These are phyloP conservation scores for Gliomastix tumulicola DNA, from an alignment of 2,329 filamentous ascomycete species.

Conservation along the genomic window DNA sequence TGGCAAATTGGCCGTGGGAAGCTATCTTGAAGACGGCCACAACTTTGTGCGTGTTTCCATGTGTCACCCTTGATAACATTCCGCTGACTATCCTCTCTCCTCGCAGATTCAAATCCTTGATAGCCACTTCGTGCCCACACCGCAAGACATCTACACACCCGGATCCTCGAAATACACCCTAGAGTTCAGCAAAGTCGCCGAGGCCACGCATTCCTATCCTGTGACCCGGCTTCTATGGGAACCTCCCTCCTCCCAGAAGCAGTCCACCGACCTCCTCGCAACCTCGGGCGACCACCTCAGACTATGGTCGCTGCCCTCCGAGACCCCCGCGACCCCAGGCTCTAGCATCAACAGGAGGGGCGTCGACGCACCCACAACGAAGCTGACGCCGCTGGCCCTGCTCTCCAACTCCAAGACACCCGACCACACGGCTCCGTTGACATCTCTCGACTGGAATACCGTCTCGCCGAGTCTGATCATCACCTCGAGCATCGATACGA, in stretches of 20 bases:
- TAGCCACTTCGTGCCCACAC: conserved; percentile 68
- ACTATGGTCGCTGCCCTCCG: conserved; percentile 82
- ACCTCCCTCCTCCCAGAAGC: conserved; percentile 88
- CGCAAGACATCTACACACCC: conserved; percentile 60
- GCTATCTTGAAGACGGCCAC: conserved; percentile 95
- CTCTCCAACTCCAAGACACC: conserved; percentile 97
- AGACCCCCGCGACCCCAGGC: conserved; percentile 46
- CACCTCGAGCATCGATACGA: conserved; percentile 97
- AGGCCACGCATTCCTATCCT: conserved; percentile 96
- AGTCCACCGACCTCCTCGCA: conserved; percentile 88
- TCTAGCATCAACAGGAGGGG: conserved; percentile 62
- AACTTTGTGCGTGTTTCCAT: conserved; percentile 67
- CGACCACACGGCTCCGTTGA: conserved; percentile 93
- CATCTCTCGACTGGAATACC: conserved; percentile 96
- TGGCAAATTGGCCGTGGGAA: conserved; percentile 90
- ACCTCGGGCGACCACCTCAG: conserved; percentile 93
- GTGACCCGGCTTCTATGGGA: conserved; percentile 96
- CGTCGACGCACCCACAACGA: conserved; percentile 56
- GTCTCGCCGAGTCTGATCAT: conserved; percentile 96
- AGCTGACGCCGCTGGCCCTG: conserved; percentile 85
- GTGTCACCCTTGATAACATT: not conserved
- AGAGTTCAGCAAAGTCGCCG: conserved; percentile 88
- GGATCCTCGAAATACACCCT: conserved; percentile 68
- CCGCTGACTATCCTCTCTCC: not conserved
- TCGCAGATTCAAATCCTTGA: conserved; percentile 91